A percentile compares a stretch with the other conserved stretches of the same genome.
phyloP scores from a whole-genome alignment of 768 basidiomycete species.

The Lentinus brumalis region DNA sequence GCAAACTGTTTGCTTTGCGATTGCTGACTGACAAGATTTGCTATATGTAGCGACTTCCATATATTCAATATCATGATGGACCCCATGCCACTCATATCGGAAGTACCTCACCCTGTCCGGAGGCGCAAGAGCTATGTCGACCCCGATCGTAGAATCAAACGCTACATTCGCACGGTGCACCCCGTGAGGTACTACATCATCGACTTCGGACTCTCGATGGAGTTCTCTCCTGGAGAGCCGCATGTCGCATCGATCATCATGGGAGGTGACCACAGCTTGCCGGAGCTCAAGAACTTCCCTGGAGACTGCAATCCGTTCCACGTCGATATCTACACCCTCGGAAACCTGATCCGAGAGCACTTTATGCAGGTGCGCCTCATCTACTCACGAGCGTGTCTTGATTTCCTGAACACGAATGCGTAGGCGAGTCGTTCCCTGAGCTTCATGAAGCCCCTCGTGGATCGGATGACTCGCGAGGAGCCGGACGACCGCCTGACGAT shows the following conservation, averaged over 20 bases:
- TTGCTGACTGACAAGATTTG: background rate
- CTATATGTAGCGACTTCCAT: conserved; percentile 7
- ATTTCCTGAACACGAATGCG: no score
- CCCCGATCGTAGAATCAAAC: conserved; percentile 2
- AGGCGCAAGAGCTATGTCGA: background rate
- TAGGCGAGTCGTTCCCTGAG: conserved; percentile 15
- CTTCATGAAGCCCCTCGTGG: conserved; percentile 29
- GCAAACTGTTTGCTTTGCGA: no score
- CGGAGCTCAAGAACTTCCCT: conserved; percentile 4
- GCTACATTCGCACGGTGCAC: conserved; percentile 19
- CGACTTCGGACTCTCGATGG: conserved; percentile 24
- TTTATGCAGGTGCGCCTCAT: no score
- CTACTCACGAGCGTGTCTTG: no score
- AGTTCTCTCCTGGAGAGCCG: background rate
- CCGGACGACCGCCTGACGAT: conserved; percentile 30
- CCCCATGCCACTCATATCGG: conserved; percentile 19
- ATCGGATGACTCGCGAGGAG: conserved; percentile 28
- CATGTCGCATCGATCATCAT: conserved; percentile 22
- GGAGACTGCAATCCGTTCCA: background rate
- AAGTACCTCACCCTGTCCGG: conserved; percentile 15
- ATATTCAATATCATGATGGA: conserved; percentile 21
- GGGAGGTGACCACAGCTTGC: background rate
- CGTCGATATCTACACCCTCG: no score
- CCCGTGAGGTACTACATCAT: conserved; percentile 29
- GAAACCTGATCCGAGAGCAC: no score